Base-by-base conservation (phyloP, 2,329 filamentous ascomycete species). In the Colletotrichum endophyticum region DNA sequence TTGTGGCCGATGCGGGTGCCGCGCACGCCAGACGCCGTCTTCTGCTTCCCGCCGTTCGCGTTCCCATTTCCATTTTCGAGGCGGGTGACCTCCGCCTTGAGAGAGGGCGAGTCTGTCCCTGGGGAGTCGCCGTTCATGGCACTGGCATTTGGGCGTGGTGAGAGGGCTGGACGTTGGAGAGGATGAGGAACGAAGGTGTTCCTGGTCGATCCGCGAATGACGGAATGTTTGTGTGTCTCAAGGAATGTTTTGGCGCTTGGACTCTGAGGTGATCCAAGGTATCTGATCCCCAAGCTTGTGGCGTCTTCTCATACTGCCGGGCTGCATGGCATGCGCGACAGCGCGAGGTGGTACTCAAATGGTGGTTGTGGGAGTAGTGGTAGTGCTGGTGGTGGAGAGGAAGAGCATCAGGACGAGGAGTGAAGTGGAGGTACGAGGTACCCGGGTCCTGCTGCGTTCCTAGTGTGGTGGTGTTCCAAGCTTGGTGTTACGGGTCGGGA, bases 1-100 rank as follows among this genome's bases (percentile, higher is more conserved):
- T 76, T 76, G 49, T 76, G 74, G 22, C 74, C 70, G 61, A 76
- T 76, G 16, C 73, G 73, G 6, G 74, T 76, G n/a, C 74, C 74
- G 28, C 74, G 56, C 16, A 66, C 66, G 6, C 53, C 71, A 12
- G 70, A 56, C 7, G 32, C 27, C 44, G 68, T 66, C 22, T 53
- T 56, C n/a, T 57, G 22, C 5, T 61, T 72, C 12, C 22, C 49
- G 28, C 64, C 59, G 59, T 62, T 34, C 16, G 28, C 12, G 59
- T 11, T 32, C 28, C 27, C 59, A 13, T 28, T 8, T 32, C 19
- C 28, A 30, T 39, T 66, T 59, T 76, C 70, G 12, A 66, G n/a
- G 16, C 64, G 32, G 13, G 39, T 30, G 44, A 74, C 74, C 59
- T 76, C 70, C 19, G 49, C 70, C 57, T 53, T 73, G 70, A 76